A percentile compares a stretch with the other conserved stretches of the same genome.
These are phyloP conservation scores for Lathyrus tuberosus DNA, from an alignment of 306 rosid species.

Conservation along the genomic window DNA sequence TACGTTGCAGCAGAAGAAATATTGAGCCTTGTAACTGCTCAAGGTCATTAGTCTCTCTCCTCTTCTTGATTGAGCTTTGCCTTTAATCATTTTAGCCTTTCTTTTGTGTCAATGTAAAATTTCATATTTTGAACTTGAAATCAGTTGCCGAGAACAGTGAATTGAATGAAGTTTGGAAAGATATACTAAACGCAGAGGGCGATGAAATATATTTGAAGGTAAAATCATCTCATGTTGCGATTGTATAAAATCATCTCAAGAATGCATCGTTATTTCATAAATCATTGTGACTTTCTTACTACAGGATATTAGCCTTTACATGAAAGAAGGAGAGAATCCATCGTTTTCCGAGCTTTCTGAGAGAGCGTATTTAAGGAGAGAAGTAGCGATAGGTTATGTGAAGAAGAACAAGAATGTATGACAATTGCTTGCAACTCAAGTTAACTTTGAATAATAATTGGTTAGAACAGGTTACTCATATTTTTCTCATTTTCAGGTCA, in stretches of 20 bases:
- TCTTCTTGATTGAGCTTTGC: slow-evolving; percentile 30
- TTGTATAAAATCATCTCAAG: background rate
- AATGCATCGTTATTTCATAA: slow-evolving; percentile 16
- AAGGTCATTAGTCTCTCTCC: slow-evolving; percentile 59
- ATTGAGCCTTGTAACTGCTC: slow-evolving; percentile 98
- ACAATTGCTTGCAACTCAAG: slow-evolving; percentile 11
- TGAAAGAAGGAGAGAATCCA: slow-evolving; percentile 88
- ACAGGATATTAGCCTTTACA: slow-evolving; percentile 80
- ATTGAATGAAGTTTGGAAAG: slow-evolving; percentile 94
- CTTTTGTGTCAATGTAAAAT: slow-evolving; percentile 14
- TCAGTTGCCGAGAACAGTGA: slow-evolving; percentile 87
- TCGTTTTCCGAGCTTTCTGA: slow-evolving; percentile 80
- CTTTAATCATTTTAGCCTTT: slow-evolving; percentile 20
- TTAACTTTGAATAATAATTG: slow-evolving; percentile 21
- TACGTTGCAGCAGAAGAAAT: slow-evolving; percentile 90
- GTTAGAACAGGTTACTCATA: slow-evolving; percentile 34
- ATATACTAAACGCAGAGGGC: slow-evolving; percentile 84
- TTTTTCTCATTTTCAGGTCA: slow-evolving; percentile 61
- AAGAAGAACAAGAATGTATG: slow-evolving; percentile 77
- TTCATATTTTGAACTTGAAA: slow-evolving; percentile 34
- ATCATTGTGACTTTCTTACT: slow-evolving; percentile 24
- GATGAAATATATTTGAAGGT: slow-evolving; percentile 99
- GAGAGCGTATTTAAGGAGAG: slow-evolving; percentile 82
- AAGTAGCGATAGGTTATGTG: slow-evolving; percentile 95
- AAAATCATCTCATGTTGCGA: slow-evolving; percentile 35